Conservation (phyloP, 2,329 filamentous ascomycete genomes). For the Fusarium pininemorale region DNA sequence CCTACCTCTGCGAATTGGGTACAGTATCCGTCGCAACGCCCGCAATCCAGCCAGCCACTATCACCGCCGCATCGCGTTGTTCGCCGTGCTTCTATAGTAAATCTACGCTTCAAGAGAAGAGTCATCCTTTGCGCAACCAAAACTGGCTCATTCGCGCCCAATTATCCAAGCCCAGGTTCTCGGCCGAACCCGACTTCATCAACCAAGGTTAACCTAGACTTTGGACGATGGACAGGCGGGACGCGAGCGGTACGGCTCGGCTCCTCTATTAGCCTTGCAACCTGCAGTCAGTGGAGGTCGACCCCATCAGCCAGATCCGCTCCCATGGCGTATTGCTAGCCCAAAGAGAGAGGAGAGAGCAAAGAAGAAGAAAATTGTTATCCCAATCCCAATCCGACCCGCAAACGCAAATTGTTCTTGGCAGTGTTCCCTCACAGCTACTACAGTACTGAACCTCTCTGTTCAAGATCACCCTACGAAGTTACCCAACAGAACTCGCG, state of each 20-base stretch:
- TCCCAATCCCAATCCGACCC: background rate
- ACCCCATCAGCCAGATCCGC: conserved; percentile 26
- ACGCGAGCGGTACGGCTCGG: conserved; percentile 39
- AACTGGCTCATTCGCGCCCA: conserved; percentile 1
- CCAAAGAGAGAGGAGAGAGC: background rate
- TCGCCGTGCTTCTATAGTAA: background rate
- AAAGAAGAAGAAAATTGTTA: background rate
- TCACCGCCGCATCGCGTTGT: background rate
- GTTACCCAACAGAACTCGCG: background rate
- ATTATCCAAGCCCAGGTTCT: conserved; percentile 1
- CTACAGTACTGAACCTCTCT: background rate
- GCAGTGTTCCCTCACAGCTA: background rate
- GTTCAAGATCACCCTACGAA: background rate
- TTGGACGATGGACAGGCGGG: conserved; percentile 31
- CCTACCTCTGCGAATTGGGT: background rate
- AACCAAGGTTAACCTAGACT: conserved; percentile 18
- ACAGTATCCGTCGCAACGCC: conserved; percentile 8
- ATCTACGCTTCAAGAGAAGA: background rate
- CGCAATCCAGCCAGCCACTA: conserved; percentile 16
- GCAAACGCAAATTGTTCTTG: conserved; percentile 1
- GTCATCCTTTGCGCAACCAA: background rate
- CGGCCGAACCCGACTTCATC: conserved; percentile 28
- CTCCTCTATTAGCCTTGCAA: conserved; percentile 35
- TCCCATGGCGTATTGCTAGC: conserved; percentile 18
- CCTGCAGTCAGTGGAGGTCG: conserved; percentile 19